Conservation (phyloP, 345 rosid species). For the Syzygium grande region DNA sequence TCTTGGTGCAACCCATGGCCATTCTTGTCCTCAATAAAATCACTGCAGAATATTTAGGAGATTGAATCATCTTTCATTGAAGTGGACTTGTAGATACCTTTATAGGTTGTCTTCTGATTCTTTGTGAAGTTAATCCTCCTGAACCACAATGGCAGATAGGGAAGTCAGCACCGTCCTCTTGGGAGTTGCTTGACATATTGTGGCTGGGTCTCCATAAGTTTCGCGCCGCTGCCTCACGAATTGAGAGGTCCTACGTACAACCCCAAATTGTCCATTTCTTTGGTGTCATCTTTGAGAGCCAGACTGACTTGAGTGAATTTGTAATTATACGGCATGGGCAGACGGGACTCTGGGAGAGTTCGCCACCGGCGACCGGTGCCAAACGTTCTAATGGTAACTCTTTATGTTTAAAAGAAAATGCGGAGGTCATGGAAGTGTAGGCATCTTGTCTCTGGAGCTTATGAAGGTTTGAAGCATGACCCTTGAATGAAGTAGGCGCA, state of each 20-base stretch:
- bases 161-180: background rate
- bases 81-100: background rate
- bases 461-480: background rate
- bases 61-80: background rate
- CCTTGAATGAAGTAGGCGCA: background rate
- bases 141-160: background rate
- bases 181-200: background rate
- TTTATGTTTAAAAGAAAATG: background rate
- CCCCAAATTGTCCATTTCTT: background rate
- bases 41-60: background rate
- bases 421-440: background rate
- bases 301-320: background rate
- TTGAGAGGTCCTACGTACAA: background rate
- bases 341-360: background rate
- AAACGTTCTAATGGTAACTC: background rate
- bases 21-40: background rate
- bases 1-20: background rate
- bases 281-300: background rate
- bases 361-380: rapidly evolving
- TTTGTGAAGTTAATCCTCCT: background rate
- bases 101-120: background rate
- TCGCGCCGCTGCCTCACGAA: background rate
- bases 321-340: background rate
- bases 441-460: background rate
- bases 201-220: background rate